Conservation (phyloP, 352 stramenopile species). For the Blastocystis sp. region DNA sequence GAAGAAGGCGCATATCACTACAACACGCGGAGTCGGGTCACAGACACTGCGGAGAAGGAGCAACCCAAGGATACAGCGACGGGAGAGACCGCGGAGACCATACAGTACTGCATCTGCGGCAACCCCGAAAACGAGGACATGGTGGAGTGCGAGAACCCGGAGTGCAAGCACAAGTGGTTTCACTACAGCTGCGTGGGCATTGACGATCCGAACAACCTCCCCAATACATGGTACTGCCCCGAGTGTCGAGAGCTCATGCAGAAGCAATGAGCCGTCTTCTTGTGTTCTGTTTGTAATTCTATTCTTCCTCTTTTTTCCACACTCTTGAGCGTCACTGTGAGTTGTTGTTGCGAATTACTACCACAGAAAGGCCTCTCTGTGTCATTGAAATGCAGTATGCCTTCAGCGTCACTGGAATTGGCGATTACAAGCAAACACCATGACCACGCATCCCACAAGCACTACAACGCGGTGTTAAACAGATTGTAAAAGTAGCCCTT, state of each 20-base stretch:
- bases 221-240: constrained; percentile 48
- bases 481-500: constrained; percentile 68
- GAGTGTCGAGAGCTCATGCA: constrained; percentile 30
- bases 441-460: constrained; percentile 4
- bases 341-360: not conserved
- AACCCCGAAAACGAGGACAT: constrained; percentile 84
- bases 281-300: not conserved
- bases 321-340: not conserved
- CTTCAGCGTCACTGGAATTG: not conserved
- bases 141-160: constrained; percentile 86
- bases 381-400: not conserved
- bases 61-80: not conserved
- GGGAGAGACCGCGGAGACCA: not conserved
- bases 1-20: constrained; percentile 58
- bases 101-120: constrained; percentile 72
- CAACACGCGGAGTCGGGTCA: constrained; percentile 29
- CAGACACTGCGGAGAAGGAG: constrained; percentile 28
- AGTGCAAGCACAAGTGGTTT: constrained; percentile 88
- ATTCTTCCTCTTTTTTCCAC: not conserved
- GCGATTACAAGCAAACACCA: not conserved
- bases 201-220: constrained; percentile 68
- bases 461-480: constrained; percentile 42
- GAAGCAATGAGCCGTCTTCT: not conserved
- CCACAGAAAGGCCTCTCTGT: not conserved
- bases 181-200: constrained; percentile 84